Evolutionary conservation across 192 early-diverging fungal species (phyloP), one percentile per base, ranked within the genome.

Genomic region (Endogone sp.): DNA sequence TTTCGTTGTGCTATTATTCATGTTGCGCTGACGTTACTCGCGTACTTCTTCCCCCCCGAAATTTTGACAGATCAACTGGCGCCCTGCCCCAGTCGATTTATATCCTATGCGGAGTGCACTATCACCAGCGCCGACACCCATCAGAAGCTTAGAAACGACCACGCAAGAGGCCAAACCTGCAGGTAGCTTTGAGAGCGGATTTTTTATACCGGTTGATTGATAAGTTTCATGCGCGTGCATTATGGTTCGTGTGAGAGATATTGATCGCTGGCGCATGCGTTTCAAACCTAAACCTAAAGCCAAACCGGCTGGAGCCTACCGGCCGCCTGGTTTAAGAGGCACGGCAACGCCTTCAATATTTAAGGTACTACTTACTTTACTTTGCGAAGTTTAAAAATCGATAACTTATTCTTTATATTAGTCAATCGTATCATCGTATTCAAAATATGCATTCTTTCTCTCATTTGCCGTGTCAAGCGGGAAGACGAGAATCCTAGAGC

Each of bases 81-180:
- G 89, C 60, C 92, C 92, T 26, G 81, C 81, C 11, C 71, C 83
- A 32, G 83, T 79, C 8, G 71, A 85, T 31, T 76, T 78, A 30
- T 98, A 89, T 74, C 92, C 95, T 20, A 92, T 95, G 81, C 86
- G 93, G 54, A 71, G 84, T 1, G 78, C 89, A 0, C 73, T 95
- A 27, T 92, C 92, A 31, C 93, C 95, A 24, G 81, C 88, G 3
- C 86, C 86, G 21, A 75, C 77, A 61, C 68, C 92, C 81, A 22
- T 81, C 71, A 66, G 88, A 75, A 37, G 79, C 64, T 16, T 49
- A 11, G 37, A 49, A 49, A 49, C 37, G 37, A 49, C 9, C 16
- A 6, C 37, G 37, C 32, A 74, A 57, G 72, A 67, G 16, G 85
- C 75, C 2, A 82, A 80, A 29, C 77, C 86, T 16, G 73, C 79